phyloP scores from a whole-genome alignment of 352 stramenopile genomes.

The Stephanocyclus meneghinianus region DNA sequence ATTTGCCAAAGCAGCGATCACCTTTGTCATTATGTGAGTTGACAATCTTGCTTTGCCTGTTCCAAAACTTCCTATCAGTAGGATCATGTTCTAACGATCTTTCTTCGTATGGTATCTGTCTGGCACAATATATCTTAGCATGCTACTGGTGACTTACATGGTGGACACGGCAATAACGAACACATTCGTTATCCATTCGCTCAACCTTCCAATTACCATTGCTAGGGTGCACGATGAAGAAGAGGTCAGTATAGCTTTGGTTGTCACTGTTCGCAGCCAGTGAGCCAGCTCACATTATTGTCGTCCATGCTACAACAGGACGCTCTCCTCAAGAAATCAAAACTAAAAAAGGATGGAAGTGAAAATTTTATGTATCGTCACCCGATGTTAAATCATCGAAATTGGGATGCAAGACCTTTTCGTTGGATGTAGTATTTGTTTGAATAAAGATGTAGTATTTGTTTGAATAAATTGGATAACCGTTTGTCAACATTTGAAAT shows the following conservation, averaged over 20 bases:
- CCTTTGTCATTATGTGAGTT: slow-evolving; percentile 41
- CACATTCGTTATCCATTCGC: slow-evolving; percentile 55
- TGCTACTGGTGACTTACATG: slow-evolving; percentile 45
- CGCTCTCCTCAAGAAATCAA: slow-evolving; percentile 17
- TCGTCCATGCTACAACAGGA: background rate
- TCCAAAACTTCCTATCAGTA: background rate
- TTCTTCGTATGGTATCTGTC: background rate
- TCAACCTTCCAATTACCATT: slow-evolving; percentile 53
- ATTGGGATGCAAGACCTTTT: slow-evolving; percentile 32
- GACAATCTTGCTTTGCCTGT: background rate
- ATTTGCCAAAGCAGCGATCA: slow-evolving; percentile 19
- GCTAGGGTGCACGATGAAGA: slow-evolving; percentile 51
- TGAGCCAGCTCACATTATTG: background rate
- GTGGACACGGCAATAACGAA: slow-evolving; percentile 48
- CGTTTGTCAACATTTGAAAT: no score
- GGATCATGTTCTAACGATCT: background rate
- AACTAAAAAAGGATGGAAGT: slow-evolving; percentile 22
- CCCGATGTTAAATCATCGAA: slow-evolving; percentile 43
- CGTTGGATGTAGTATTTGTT: slow-evolving; percentile 19
- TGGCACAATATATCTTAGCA: slow-evolving; percentile 3
- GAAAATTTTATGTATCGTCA: slow-evolving; percentile 54
- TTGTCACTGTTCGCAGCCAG: background rate
- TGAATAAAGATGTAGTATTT: slow-evolving; percentile 10
- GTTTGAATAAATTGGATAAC: background rate
- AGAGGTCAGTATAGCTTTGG: slow-evolving; percentile 21